Conservation (phyloP, 2,329 filamentous ascomycete species). For the Stagonosporopsis vannaccii region DNA sequence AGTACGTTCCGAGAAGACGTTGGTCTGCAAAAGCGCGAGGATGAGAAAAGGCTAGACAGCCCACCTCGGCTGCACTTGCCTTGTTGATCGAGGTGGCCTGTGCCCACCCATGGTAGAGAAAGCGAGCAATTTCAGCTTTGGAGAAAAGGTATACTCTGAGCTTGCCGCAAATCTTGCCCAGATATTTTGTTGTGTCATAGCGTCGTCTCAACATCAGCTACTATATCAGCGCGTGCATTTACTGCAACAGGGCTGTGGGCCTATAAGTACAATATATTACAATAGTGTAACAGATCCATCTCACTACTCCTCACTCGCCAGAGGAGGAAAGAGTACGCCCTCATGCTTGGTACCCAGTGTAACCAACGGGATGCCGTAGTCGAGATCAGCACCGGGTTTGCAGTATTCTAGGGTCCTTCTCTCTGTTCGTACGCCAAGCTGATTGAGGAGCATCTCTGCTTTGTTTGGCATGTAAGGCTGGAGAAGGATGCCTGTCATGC, state of each 20-base stretch:
- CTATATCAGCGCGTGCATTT: not conserved
- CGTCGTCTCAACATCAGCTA: not conserved
- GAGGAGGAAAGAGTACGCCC: constrained; percentile 60
- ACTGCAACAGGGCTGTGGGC: not conserved
- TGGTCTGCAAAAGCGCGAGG: constrained; percentile 13
- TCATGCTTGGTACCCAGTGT: constrained; percentile 53
- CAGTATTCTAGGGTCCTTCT: constrained; percentile 71
- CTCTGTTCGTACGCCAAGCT: constrained; percentile 72
- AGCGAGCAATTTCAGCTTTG: not conserved
- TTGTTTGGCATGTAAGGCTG: constrained; percentile 92
- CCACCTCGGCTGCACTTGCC: constrained; percentile 25
- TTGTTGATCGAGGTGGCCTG: not conserved
- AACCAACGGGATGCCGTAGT: constrained; percentile 67
- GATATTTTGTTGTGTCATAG: not conserved
- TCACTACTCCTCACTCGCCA: constrained; percentile 34
- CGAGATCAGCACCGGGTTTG: constrained; percentile 66
- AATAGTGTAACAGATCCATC: not conserved
- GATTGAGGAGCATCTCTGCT: constrained; percentile 74
- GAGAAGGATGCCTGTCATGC: constrained; percentile 81
- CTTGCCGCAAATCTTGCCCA: not conserved
- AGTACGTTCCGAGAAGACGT: constrained; percentile 8
- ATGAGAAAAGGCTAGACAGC: constrained; percentile 25
- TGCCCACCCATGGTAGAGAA: not conserved
- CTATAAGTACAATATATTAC: constrained; percentile 15
- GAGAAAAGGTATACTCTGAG: not conserved